A percentile compares a stretch with the other conserved stretches of the same genome.
Conservation (phyloP, 2,329 filamentous ascomycete genomes). For the Myriosclerotinia scirpicola region DNA sequence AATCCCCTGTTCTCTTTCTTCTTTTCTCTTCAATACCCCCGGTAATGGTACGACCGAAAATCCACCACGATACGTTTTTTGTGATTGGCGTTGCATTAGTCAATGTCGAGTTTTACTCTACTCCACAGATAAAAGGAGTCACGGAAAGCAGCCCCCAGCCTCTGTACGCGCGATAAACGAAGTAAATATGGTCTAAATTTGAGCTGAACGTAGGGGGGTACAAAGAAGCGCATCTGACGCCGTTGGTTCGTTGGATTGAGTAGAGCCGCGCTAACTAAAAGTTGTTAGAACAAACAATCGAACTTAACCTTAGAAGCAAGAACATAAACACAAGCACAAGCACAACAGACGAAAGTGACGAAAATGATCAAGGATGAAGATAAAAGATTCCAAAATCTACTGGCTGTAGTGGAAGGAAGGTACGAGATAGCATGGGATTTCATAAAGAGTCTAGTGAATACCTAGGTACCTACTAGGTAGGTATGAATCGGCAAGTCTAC, state of each 20-base stretch:
- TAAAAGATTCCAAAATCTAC: background rate
- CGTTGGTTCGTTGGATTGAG: constrained; percentile 8
- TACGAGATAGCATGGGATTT: background rate
- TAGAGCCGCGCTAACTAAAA: constrained; percentile 13
- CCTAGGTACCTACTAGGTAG: background rate
- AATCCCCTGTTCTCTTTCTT: constrained; percentile 1
- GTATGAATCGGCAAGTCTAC: background rate
- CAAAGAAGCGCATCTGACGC: constrained; percentile 23
- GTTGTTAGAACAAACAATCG: constrained; percentile 3
- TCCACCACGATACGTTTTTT: constrained; percentile 3
- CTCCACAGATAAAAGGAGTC: constrained; percentile 7
- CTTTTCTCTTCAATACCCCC: constrained; percentile 5
- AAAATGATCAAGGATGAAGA: background rate
- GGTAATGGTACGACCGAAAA: background rate
- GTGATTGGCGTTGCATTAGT: constrained; percentile 21
- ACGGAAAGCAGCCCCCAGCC: background rate
- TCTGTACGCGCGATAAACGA: background rate
- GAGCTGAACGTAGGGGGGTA: constrained; percentile 14
- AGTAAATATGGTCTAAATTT: background rate
- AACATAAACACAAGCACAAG: too few relatives aligned
- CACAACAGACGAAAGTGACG: background rate
- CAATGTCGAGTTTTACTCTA: background rate
- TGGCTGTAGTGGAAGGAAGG: background rate
- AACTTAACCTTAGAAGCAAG: background rate
- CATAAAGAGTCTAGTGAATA: constrained; percentile 6